Evolutionary conservation across 2,329 filamentous ascomycete genomes (phyloP).

Genomic region (Bipolaris cookei): DNA sequence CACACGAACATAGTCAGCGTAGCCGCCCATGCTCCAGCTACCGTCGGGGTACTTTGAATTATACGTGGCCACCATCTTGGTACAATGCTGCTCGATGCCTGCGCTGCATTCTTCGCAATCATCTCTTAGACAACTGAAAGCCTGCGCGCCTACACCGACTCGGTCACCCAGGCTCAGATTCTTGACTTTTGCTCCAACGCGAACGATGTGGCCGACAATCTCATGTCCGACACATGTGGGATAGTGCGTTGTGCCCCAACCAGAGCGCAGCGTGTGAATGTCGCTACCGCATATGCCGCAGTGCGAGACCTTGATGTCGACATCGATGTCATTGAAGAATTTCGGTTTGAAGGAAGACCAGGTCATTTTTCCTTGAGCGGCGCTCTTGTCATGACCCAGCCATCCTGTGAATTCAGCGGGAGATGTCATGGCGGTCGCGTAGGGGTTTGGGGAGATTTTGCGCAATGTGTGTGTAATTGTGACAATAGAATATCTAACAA

Average conservation of each 20-base stretch:
- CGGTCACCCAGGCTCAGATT: constrained; percentile 66
- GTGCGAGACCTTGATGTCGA: constrained; percentile 45
- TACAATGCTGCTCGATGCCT: constrained; percentile 54
- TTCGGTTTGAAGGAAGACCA: constrained; percentile 59
- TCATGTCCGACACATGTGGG: constrained; percentile 53
- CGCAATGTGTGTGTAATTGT: neutral
- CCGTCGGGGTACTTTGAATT: constrained; percentile 63
- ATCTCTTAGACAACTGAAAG: constrained; percentile 54
- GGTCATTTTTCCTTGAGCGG: constrained; percentile 61
- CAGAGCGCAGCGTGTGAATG: constrained; percentile 49
- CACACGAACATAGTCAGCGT: constrained; percentile 62
- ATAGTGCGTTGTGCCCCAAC: constrained; percentile 55
- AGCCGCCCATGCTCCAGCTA: constrained; percentile 70
- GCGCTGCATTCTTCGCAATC: constrained; percentile 61
- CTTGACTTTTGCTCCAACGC: constrained; percentile 46
- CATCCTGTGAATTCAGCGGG: constrained; percentile 63
- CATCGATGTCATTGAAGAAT: constrained; percentile 43
- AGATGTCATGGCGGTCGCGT: constrained; percentile 29
- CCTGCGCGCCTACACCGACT: constrained; percentile 60
- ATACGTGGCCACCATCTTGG: constrained; percentile 64
- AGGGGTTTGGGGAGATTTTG: neutral
- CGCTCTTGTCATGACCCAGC: constrained; percentile 59
- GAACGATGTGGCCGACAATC: constrained; percentile 50
- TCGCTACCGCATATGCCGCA: constrained; percentile 49
- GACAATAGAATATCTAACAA: neutral